Conservation (phyloP, 2,329 filamentous ascomycete species). For the Zymoseptoria tritici region DNA sequence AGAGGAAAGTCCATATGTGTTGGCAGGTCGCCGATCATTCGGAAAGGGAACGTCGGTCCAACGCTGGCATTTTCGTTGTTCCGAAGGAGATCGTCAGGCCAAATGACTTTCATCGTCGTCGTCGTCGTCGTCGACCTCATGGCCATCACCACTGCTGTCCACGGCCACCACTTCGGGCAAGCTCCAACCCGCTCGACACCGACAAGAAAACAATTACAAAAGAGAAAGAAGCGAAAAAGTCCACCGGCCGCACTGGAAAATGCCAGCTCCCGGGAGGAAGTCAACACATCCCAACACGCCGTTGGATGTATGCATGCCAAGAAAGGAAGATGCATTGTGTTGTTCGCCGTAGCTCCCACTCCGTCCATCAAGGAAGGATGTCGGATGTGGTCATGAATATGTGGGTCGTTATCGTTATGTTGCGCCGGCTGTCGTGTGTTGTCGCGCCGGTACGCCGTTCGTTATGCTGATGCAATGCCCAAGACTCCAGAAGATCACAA, state of each 20-base stretch:
- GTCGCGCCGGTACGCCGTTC: constrained; percentile 10
- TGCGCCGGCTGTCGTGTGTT: constrained; percentile 5
- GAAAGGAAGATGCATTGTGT: constrained; percentile 15
- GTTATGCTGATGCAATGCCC: constrained; percentile 2
- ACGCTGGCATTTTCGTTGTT: background rate
- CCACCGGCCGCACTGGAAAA: constrained; percentile 1
- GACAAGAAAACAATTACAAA: constrained; percentile 6
- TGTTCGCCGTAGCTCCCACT: constrained; percentile 8
- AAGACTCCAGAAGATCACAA: constrained; percentile 1
- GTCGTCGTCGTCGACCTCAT: background rate
- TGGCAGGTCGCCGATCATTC: constrained; percentile 5
- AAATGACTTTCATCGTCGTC: background rate
- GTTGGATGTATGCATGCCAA: constrained; percentile 1
- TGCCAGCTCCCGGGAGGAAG: background rate
- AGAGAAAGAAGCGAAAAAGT: constrained; percentile 6
- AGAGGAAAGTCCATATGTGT: constrained; percentile 5
- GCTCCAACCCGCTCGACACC: background rate
- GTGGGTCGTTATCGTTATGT: constrained; percentile 16
- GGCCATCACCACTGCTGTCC: background rate
- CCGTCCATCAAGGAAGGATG: constrained; percentile 2
- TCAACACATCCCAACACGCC: background rate
- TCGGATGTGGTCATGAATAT: constrained; percentile 14
- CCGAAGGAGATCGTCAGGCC: background rate
- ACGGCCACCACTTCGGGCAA: too few species aligned
- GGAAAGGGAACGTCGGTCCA: background rate